Evolutionary conservation across 495 filamentous ascomycete species (phyloP).

Genomic region (Tetracladium setigerum): DNA sequence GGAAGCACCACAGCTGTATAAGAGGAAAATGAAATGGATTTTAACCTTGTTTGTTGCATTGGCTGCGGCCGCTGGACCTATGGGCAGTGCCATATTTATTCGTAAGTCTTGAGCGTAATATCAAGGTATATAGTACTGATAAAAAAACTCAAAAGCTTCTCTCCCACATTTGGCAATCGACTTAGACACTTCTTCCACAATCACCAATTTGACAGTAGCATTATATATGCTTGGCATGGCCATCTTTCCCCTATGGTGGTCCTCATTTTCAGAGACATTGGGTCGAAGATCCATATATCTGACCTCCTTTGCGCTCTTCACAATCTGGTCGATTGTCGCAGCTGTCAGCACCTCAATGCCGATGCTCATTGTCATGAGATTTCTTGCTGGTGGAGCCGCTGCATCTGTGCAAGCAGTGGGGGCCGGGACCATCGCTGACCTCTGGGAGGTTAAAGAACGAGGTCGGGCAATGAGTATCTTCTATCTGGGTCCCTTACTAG

Average conservation of each 20-base stretch:
- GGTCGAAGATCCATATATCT: conserved; percentile 85
- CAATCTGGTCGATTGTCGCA: conserved; percentile 66
- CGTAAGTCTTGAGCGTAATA: conserved; percentile 47
- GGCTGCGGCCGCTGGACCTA: conserved; percentile 68
- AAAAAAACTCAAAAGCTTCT: conserved; percentile 47
- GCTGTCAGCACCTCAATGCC: conserved; percentile 68
- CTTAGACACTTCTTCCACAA: conserved; percentile 55
- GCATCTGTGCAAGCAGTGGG: conserved; percentile 89
- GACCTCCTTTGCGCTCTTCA: conserved; percentile 69
- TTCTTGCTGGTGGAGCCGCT: conserved; percentile 74
- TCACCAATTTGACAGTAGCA: conserved; percentile 77
- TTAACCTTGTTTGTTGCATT: conserved; percentile 75
- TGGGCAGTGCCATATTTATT: conserved; percentile 80
- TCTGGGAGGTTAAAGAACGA: conserved; percentile 77
- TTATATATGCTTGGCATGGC: conserved; percentile 88
- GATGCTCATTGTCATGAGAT: conserved; percentile 82
- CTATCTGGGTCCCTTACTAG: conserved; percentile 82
- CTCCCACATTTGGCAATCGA: conserved; percentile 61
- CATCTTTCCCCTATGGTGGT: conserved; percentile 94
- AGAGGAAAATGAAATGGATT: conserved; percentile 68
- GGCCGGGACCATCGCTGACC: conserved; percentile 85
- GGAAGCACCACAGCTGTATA: conserved; percentile 65
- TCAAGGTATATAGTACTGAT: not conserved
- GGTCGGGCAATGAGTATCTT: conserved; percentile 90
- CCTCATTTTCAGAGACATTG: conserved; percentile 74